Evolutionary conservation across 345 rosid species (phyloP).

Genomic region (Sonneratia caseolaris): DNA sequence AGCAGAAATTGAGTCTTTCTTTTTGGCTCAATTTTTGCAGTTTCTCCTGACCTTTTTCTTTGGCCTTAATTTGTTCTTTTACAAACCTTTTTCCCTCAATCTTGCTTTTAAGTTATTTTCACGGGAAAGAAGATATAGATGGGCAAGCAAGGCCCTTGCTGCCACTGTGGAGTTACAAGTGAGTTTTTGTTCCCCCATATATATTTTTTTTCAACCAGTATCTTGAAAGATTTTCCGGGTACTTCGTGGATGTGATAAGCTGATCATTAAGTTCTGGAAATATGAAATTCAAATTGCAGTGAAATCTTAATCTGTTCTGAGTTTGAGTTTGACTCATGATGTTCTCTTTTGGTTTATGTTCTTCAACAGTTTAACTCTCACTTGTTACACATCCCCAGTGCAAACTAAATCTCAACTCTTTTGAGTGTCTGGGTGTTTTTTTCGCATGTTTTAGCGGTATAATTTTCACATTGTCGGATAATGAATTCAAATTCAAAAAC

Average conservation of each 20-base stretch:
- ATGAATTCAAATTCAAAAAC: neutral
- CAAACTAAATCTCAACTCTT: too few relatives aligned
- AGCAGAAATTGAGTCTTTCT: neutral
- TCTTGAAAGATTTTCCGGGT: neutral
- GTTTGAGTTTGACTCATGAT: neutral
- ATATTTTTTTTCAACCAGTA: neutral
- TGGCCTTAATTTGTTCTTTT: neutral
- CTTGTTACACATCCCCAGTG: neutral
- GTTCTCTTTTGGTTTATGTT: neutral
- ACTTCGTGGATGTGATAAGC: neutral
- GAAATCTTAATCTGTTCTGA: neutral
- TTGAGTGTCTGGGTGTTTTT: neutral
- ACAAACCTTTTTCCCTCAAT: slow-evolving; percentile 8
- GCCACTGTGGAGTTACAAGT: slow-evolving; percentile 98
- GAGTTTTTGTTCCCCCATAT: slow-evolving; percentile 42
- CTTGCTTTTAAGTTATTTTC: slow-evolving; percentile 12
- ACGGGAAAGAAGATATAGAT: slow-evolving; percentile 24
- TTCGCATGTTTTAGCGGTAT: neutral
- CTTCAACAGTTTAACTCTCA: neutral
- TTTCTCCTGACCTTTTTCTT: neutral
- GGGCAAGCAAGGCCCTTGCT: slow-evolving; percentile 99
- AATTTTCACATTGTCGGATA: neutral
- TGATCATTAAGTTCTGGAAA: neutral
- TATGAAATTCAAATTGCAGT: neutral
- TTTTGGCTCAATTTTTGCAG: slow-evolving; percentile 3